Evolutionary conservation across 768 basidiomycete species (phyloP).

Genomic region (Tricholoma flavovirens): DNA sequence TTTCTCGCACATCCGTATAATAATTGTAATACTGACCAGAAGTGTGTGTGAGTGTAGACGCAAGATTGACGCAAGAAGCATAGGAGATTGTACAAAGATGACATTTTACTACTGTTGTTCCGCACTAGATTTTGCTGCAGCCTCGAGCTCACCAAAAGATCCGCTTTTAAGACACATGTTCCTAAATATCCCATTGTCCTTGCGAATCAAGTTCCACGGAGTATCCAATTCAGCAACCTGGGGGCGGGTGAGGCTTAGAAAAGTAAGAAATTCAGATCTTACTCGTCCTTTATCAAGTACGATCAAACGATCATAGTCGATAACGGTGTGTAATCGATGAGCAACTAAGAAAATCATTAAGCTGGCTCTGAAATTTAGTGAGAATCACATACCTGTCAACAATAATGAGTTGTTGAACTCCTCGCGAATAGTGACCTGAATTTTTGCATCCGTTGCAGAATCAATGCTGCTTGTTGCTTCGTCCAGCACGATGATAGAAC

Average conservation of each 20-base stretch:
- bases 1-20: too few species aligned
- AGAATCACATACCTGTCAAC: slow-evolving; percentile 52
- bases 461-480: slow-evolving; percentile 86
- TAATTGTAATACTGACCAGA: too few species aligned
- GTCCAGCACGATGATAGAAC: slow-evolving; percentile 70
- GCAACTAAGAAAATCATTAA: slow-evolving; percentile 41
- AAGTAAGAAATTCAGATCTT: slow-evolving; percentile 4
- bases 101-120: too few species aligned
- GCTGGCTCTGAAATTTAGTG: neutral
- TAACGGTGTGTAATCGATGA: slow-evolving; percentile 69
- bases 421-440: slow-evolving; percentile 80
- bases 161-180: slow-evolving; percentile 21
- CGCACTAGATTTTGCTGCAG: slow-evolving; percentile 6
- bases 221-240: slow-evolving; percentile 65
- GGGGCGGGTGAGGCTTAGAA: neutral
- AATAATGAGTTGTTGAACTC: slow-evolving; percentile 75
- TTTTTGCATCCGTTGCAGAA: slow-evolving; percentile 84
- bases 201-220: slow-evolving; percentile 58
- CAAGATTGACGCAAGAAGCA: too few species aligned
- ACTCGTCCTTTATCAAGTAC: slow-evolving; percentile 67
- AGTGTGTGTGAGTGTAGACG: too few species aligned
- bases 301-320: slow-evolving; percentile 75
- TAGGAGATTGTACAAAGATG: too few species aligned
- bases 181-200: slow-evolving; percentile 46
- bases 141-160: slow-evolving; percentile 18